Evolutionary conservation across 2,329 filamentous ascomycete species (phyloP), one percentile per base, ranked within the genome.

Genomic region (Alternaria longipes): DNA sequence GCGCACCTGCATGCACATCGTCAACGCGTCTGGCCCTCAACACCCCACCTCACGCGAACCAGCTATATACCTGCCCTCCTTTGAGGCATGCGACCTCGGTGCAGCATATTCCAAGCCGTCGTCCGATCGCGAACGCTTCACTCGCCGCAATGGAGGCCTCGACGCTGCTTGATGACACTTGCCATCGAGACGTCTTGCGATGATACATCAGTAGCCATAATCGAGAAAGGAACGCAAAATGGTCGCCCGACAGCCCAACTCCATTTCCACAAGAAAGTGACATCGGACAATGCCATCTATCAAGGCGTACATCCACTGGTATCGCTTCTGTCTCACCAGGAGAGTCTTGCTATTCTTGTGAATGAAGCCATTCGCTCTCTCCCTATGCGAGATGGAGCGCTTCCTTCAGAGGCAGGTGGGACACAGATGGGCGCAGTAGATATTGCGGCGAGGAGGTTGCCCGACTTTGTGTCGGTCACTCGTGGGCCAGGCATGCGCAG

Each of bases 161-260:
- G 45, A 22, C 77, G 79, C 41, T 52, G 57, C 41, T 65, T 82
- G 49, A 72, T 79, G 60, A 84, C 83, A 5, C 85, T 94, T 50
- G 91, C 91, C 54, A 93, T 95, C 74, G 92, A 95, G 78, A 91
- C 90, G 9, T 93, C 91, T 3, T 95, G 94, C 84, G 94, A 98
- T 80, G 94, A 98, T 81, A 97, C 94, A 1, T 94, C 91, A 59
- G 93, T 97, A 20, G 91, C 94, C 30, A 80, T 98, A 49, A 84
- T 97, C 40, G 87, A 91, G 55, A 90, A 88, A 69, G 71, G 79
- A 30, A 42, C 26, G 7, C 42, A 58, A 42, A 11, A 40, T 40
- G 56, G 56, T 32, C 52, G 16, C 22, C 56, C 69, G 5, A 52
- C 78, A 47, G 87, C 90, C 9, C 82, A 80, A 6, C 84, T 97